Evolutionary conservation across 192 early-diverging fungal genomes (phyloP), one percentile per base, ranked within the genome.

Genomic region (Coemansia sp.): DNA sequence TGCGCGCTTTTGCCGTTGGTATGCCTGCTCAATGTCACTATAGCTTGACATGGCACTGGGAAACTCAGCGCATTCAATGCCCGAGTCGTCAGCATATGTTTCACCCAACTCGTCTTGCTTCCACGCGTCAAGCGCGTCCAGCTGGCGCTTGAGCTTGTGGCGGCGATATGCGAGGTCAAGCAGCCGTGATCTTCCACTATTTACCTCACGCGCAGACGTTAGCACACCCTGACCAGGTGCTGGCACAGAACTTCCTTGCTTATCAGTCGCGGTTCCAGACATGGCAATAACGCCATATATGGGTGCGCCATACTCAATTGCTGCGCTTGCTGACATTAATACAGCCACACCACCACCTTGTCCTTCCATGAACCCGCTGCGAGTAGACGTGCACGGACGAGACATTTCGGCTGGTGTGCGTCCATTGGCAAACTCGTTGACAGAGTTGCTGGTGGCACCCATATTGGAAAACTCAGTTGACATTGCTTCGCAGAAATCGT

Each of bases 211-310:
- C 54, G 93, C 94, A 37, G 92, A 91, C 24, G 92, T 94, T 61
- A 97, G 78, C 52, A 97, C 88, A 74, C 95, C 95, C 72, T 94
- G 89, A 32, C 95, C 95, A 66, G 95, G 95, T 32, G 95, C 95
- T 32, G 95, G 95, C 24, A 96, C 88, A 4, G 92, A 94, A 48
- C 93, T 88, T 32, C 94, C 93, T 76, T 95, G 89, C 84, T 96
- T 96, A 78, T 97, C 95, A 12, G 92, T 91, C 35, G 95, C 94
- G 22, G 93, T 95, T 81, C 86, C 89, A 48, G 90, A 89, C 68
- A 88, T 81, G 29, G 87, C 95, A 66, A 97, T 81, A 69, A 97
- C 88, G 83, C 89, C 95, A 61, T 93, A 92, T 49, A 97, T 92
- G 10, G 95, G 94, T 6, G 90, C 87, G 69, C 95, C 95, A 84